These are phyloP conservation scores for Zelonia costaricensis DNA, from an alignment of 208 protist species.

Conservation along the genomic window DNA sequence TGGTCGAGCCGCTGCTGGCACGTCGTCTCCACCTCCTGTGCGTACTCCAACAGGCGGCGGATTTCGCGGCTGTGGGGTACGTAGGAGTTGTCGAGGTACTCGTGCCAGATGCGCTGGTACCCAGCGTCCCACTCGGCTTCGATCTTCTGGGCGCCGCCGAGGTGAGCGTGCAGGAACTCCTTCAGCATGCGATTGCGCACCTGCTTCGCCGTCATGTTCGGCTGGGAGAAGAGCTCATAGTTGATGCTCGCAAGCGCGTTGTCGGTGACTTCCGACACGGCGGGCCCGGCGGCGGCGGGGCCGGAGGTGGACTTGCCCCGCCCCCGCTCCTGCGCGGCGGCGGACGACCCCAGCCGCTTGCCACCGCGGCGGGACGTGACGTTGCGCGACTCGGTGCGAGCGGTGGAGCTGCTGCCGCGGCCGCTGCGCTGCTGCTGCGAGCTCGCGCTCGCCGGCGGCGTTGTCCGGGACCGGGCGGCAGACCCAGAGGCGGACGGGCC, in stretches of 20 bases:
- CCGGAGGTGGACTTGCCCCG: not conserved
- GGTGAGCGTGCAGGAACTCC: conserved; percentile 34
- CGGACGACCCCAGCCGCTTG: not conserved
- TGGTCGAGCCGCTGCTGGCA: conserved; percentile 29
- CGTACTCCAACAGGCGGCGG: conserved; percentile 23
- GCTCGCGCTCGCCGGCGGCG: not conserved
- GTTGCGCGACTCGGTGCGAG: not conserved
- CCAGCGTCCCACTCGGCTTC: conserved; percentile 23
- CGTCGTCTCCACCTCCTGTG: conserved; percentile 15
- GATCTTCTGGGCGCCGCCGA: conserved; percentile 17
- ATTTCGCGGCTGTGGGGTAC: conserved; percentile 43
- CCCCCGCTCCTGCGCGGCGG: not conserved
- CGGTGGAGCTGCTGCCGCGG: not conserved
- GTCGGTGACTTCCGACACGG: conserved; percentile 8
- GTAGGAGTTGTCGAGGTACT: conserved; percentile 35
- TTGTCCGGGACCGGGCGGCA: not conserved
- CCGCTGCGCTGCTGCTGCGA: not conserved
- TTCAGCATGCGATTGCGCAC: conserved; percentile 27
- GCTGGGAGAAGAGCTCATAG: conserved; percentile 20
- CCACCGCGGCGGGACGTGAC: not conserved
- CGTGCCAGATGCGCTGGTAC: conserved; percentile 24
- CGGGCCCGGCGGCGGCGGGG: not conserved
- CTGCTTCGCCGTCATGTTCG: conserved; percentile 26
- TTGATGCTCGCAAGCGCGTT: conserved; percentile 38
- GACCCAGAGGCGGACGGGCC: not conserved